Conservation (phyloP, 2,329 filamentous ascomycete species). For the Penicillium sp. region DNA sequence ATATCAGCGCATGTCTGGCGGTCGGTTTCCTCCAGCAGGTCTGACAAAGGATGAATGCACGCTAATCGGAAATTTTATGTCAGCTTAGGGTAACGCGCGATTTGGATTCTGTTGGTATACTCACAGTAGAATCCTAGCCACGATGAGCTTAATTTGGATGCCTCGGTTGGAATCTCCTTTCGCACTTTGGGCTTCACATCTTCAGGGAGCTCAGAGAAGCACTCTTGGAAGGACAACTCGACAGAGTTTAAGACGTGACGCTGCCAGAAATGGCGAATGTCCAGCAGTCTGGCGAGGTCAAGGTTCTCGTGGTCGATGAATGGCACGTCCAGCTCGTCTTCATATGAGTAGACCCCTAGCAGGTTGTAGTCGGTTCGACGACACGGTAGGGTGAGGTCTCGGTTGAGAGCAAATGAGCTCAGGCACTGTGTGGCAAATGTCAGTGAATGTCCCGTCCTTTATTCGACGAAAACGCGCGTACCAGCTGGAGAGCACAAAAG, state of each 20-base stretch:
- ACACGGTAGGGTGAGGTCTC: slow-evolving; percentile 23
- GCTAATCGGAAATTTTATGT: slow-evolving; percentile 21
- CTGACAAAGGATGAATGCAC: slow-evolving; percentile 38
- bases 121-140: slow-evolving; percentile 41
- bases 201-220: slow-evolving; percentile 21
- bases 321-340: neutral
- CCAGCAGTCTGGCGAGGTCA: slow-evolving; percentile 33
- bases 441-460: slow-evolving; percentile 4
- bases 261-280: slow-evolving; percentile 45
- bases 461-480: slow-evolving; percentile 11
- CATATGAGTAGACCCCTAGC: slow-evolving; percentile 28
- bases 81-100: neutral
- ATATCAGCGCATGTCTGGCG: slow-evolving; percentile 39
- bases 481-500: slow-evolving; percentile 33
- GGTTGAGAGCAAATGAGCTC: slow-evolving; percentile 35
- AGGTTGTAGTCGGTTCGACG: slow-evolving; percentile 35
- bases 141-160: slow-evolving; percentile 9
- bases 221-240: slow-evolving; percentile 28
- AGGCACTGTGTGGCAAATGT: slow-evolving; percentile 28
- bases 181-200: slow-evolving; percentile 21
- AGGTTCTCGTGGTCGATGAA: slow-evolving; percentile 22
- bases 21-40: slow-evolving; percentile 23
- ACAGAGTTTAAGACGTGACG: slow-evolving; percentile 34
- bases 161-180: slow-evolving; percentile 9
- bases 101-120: slow-evolving; percentile 2